Evolutionary conservation across 192 early-diverging fungal genomes (phyloP), one percentile per base, ranked within the genome.

Genomic region (Ramicandelaber brevisporus): DNA sequence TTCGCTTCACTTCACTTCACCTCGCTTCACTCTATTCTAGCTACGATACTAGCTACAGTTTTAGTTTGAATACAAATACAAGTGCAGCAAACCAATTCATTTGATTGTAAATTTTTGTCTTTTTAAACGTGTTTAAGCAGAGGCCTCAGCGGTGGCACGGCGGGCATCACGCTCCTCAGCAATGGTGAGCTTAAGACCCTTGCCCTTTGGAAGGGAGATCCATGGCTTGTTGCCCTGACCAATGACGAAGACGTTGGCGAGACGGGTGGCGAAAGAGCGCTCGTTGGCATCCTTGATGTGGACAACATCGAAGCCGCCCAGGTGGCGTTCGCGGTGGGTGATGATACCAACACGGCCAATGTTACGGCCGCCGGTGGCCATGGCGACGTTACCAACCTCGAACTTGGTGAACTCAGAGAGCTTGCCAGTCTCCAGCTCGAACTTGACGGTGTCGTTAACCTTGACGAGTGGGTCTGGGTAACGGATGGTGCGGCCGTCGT

Each of bases 391-490:
- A 40, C 93, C 93, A 26, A 68, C 57, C 48, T 99, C 93, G 52
- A 99, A 99, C 71, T 90, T 92, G 72, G 93, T 55, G 51, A 72
- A 79, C 40, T 81, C 85, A 29, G 56, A 55, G 41, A 89, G 71
- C 78, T 99, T 99, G 58, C 66, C 68, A 32, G 62, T 67, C 57
- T 82, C 89, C 23, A 99, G 39, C 53, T 99, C 89, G 44, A 90
- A 62, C 70, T 84, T 86, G 66, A 99, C 62, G 30, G 87, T 85
- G 69, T 99, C 93, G 73, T 95, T 93, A 52, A 82, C 87, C 78
- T 93, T 92, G 68, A 99, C 73, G 57, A 75, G 38, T 35, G 93
- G 93, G 69, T 99, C 93, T 26, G 93, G 93, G 76, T 89, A 99
- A 57, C 93, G 88, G 63, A 95, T 65, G 41, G 93, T 99, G 50